These are phyloP conservation scores for Neoscytalidium dimidiatum DNA, from an alignment of 2,329 filamentous ascomycete genomes.

Conservation along the genomic window DNA sequence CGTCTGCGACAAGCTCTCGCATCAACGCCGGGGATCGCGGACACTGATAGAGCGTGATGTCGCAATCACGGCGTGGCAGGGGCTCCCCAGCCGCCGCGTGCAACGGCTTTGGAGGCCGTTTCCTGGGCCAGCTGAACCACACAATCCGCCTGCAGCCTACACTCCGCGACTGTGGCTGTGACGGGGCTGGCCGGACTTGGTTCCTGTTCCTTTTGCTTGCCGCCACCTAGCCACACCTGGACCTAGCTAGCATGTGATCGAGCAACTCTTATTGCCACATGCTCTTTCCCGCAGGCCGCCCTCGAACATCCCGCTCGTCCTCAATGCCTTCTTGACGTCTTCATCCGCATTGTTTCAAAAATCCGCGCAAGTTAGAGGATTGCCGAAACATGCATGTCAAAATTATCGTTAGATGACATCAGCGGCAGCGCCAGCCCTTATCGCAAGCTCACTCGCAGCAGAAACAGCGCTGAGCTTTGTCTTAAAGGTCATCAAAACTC, in stretches of 20 bases:
- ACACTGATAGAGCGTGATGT: neutral
- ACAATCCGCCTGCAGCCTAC: too few species aligned
- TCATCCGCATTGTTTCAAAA: neutral
- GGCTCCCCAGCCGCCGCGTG: neutral
- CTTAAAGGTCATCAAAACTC: neutral
- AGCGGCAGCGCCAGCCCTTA: neutral
- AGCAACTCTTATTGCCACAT: neutral
- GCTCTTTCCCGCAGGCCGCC: neutral
- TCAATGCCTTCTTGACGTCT: neutral
- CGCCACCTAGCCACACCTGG: neutral
- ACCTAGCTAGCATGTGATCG: neutral
- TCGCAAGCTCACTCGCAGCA: neutral
- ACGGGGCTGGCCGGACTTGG: neutral
- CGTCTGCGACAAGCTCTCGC: neutral
- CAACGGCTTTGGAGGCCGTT: neutral
- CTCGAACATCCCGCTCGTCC: neutral
- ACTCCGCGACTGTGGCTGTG: neutral
- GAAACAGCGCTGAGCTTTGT: neutral
- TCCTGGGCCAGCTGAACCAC: neutral
- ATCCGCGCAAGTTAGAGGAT: neutral
- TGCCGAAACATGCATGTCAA: neutral
- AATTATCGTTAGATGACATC: neutral
- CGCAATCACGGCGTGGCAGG: neutral
- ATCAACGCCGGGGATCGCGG: neutral
- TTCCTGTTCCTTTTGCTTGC: neutral